Percentiles rank a stretch among this genome's conserved stretches.
These are phyloP conservation scores for Sedum album DNA, from an alignment of 164 flowering plant species.

Conservation along the genomic window DNA sequence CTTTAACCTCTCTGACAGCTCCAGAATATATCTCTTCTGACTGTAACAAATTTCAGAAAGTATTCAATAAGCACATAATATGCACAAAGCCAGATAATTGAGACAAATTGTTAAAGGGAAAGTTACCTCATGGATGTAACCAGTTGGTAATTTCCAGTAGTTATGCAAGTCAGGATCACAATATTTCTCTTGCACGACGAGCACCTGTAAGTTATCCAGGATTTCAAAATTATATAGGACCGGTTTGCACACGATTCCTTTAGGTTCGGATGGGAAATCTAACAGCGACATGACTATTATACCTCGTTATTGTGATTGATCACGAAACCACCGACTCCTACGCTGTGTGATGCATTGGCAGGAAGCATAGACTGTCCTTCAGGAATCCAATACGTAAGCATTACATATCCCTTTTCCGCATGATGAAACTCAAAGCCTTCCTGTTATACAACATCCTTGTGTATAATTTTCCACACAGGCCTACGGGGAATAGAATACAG, in stretches of 20 bases:
- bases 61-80: neutral
- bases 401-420: conserved; percentile 69
- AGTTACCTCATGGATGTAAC: conserved; percentile 68
- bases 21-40: conserved; percentile 80
- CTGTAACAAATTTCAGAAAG: conserved; percentile 22
- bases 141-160: conserved; percentile 87
- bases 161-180: conserved; percentile 38
- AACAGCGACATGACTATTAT: no score
- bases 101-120: neutral
- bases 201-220: conserved; percentile 37
- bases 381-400: conserved; percentile 92
- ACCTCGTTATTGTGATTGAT: conserved; percentile 78
- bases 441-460: conserved; percentile 25
- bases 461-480: neutral
- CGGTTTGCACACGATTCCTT: no score
- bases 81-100: neutral
- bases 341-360: conserved; percentile 79
- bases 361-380: conserved; percentile 81
- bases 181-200: conserved; percentile 86
- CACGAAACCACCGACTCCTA: conserved; percentile 91
- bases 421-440: conserved; percentile 89
- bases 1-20: conserved; percentile 84
- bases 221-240: no score
- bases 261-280: no score
- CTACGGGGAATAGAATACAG: no score